Percentiles rank a stretch among this genome's conserved stretches.
These are phyloP conservation scores for Candolleomyces aberdarensis DNA, from an alignment of 768 basidiomycete species.

Conservation along the genomic window DNA sequence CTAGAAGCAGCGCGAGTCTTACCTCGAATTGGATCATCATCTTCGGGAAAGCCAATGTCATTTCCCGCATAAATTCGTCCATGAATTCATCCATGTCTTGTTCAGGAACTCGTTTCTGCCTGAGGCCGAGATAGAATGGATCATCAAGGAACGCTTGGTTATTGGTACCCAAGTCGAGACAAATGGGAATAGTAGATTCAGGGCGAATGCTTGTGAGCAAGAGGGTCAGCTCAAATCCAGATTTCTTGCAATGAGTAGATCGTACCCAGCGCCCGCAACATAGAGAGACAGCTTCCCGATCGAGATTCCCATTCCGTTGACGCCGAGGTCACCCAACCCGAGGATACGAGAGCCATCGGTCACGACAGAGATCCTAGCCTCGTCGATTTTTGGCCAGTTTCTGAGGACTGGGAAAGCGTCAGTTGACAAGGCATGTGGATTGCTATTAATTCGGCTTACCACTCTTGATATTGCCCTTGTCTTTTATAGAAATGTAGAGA, in stretches of 20 bases:
- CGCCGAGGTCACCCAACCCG: conserved; percentile 80
- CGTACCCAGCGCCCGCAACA: conserved; percentile 84
- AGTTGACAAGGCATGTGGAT: neutral
- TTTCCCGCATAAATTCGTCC: conserved; percentile 91
- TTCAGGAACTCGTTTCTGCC: conserved; percentile 62
- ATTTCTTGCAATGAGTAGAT: conserved; percentile 6
- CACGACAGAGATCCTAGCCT: conserved; percentile 88
- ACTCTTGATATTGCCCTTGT: conserved; percentile 74
- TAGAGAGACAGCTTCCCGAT: conserved; percentile 94
- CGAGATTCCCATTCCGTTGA: conserved; percentile 85
- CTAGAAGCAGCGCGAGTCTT: conserved; percentile 8
- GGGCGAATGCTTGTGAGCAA: conserved; percentile 61
- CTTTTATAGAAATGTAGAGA: conserved; percentile 75
- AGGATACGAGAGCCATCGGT: conserved; percentile 92
- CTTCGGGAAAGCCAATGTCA: conserved; percentile 71
- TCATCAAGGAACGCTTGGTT: conserved; percentile 77
- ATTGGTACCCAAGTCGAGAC: conserved; percentile 88
- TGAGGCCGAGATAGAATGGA: conserved; percentile 85
- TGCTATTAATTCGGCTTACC: conserved; percentile 21
- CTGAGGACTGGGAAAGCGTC: conserved; percentile 44
- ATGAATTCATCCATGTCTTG: conserved; percentile 77
- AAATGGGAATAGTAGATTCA: conserved; percentile 76
- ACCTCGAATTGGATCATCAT: conserved; percentile 86
- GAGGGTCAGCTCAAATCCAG: neutral
- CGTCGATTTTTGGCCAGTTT: conserved; percentile 69